A percentile compares a stretch with the other conserved stretches of the same genome.
Evolutionary conservation across 2,329 filamentous ascomycete species (phyloP).

Genomic region (Fusarium burgessii): DNA sequence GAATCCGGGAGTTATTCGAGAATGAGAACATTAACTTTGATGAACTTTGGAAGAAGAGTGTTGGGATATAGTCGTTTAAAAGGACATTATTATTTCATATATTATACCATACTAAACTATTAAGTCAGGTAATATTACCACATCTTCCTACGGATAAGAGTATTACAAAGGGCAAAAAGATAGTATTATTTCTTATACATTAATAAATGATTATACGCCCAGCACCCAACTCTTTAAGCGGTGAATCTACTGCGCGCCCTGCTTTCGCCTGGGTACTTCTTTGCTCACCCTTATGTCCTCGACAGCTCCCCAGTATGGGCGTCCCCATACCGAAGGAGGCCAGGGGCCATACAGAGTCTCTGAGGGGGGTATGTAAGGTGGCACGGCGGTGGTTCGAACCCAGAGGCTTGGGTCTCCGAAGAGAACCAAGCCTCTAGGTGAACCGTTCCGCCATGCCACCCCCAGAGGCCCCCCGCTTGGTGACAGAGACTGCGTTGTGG

Average conservation of each 20-base stretch:
- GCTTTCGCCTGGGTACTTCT: conserved; percentile 49
- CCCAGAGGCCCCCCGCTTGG: conserved; percentile 21
- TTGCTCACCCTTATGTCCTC: conserved; percentile 44
- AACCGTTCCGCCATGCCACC: conserved; percentile 9
- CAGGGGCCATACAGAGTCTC: conserved; percentile 43
- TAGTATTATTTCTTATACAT: background rate
- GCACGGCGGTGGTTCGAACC: conserved; percentile 8
- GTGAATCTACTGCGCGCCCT: conserved; percentile 46
- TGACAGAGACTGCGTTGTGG: background rate
- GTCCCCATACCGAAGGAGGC: conserved; percentile 12
- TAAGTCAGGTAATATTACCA: no score
- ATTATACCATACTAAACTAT: background rate
- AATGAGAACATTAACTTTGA: conserved; percentile 85
- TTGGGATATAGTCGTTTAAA: conserved; percentile 10
- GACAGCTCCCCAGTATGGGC: conserved; percentile 15
- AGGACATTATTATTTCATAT: background rate
- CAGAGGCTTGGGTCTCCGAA: conserved; percentile 3
- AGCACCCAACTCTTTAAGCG: conserved; percentile 34
- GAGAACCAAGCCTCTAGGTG: background rate
- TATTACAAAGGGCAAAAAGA: background rate
- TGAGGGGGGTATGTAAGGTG: conserved; percentile 23
- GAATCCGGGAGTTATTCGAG: conserved; percentile 81
- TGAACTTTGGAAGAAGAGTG: conserved; percentile 75
- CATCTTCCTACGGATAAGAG: background rate
- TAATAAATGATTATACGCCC: conserved; percentile 11